phyloP scores from a whole-genome alignment of 2,329 filamentous ascomycete genomes.

The Orbilia javanica region DNA sequence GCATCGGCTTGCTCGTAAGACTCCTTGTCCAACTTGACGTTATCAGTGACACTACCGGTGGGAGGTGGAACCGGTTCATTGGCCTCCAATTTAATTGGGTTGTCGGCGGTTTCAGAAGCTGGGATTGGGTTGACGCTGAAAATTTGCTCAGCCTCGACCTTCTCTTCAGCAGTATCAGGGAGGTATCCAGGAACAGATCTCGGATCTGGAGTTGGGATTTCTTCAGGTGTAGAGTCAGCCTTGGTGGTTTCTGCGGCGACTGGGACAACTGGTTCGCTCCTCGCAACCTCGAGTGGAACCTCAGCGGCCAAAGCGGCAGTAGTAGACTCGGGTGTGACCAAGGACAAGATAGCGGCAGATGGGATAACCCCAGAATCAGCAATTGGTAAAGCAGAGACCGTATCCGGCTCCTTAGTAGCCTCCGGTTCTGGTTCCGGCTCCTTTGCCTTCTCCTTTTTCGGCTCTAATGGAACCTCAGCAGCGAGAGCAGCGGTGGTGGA shows the following conservation, averaged over 20 bases:
- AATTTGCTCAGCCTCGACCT: constrained; percentile 65
- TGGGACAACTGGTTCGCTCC: constrained; percentile 65
- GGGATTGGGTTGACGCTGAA: constrained; percentile 75
- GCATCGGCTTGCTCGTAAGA: constrained; percentile 87
- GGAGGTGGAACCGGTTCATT: constrained; percentile 82
- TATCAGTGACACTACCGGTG: constrained; percentile 74
- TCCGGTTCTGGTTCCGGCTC: constrained; percentile 64
- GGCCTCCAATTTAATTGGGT: constrained; percentile 82
- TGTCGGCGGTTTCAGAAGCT: constrained; percentile 75
- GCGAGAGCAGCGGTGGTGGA: constrained; percentile 80
- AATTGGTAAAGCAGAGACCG: constrained; percentile 58
- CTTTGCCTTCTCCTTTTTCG: constrained; percentile 63
- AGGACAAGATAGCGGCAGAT: constrained; percentile 71
- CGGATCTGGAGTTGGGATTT: constrained; percentile 58
- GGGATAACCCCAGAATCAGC: constrained; percentile 29
- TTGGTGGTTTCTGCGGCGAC: constrained; percentile 75
- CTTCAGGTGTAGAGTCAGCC: constrained; percentile 70
- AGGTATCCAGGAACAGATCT: constrained; percentile 75
- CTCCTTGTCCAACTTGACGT: constrained; percentile 82
- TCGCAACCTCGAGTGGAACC: constrained; percentile 73
- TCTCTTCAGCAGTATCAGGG: constrained; percentile 69
- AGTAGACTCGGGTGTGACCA: constrained; percentile 77
- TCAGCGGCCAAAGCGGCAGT: constrained; percentile 78
- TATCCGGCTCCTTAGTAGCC: constrained; percentile 60
- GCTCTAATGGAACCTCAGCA: constrained; percentile 75